Evolutionary conservation across 2,329 filamentous ascomycete species (phyloP).

Genomic region (Thielaviopsis populi): DNA sequence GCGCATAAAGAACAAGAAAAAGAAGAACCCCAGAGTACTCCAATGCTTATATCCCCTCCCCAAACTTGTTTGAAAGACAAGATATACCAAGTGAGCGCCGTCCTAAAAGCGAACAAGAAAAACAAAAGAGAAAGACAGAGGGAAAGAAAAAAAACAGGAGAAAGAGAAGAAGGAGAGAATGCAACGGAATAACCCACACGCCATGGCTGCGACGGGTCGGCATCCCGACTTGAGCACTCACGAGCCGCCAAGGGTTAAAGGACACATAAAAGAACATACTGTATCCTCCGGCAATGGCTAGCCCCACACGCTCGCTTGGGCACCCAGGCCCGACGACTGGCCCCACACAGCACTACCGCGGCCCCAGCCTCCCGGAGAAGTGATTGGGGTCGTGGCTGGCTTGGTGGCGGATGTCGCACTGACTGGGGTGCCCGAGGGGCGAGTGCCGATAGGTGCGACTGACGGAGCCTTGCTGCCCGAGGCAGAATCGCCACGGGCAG

Average conservation of each 20-base stretch:
- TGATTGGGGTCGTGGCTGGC: slow-evolving; percentile 74
- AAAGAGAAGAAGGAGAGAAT: not conserved
- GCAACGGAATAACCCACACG: not conserved
- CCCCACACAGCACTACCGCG: slow-evolving; percentile 75
- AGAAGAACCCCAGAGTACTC: slow-evolving; percentile 2
- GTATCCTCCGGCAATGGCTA: slow-evolving; percentile 29
- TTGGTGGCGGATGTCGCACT: slow-evolving; percentile 42
- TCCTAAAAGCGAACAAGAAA: slow-evolving; percentile 5
- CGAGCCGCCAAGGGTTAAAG: too few species aligned
- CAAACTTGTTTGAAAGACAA: slow-evolving; percentile 1
- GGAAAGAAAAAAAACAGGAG: slow-evolving; percentile 6
- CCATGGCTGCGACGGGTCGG: too few species aligned
- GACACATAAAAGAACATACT: not conserved
- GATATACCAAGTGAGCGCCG: slow-evolving; percentile 9
- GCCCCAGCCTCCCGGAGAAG: slow-evolving; percentile 78
- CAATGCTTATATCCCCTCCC: slow-evolving; percentile 2
- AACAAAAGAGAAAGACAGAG: slow-evolving; percentile 9
- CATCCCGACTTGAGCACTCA: too few species aligned
- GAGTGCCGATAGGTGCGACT: slow-evolving; percentile 87
- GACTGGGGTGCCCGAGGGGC: slow-evolving; percentile 49
- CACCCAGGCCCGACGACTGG: slow-evolving; percentile 63
- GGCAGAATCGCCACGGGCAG: slow-evolving; percentile 51
- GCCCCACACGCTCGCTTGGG: slow-evolving; percentile 90
- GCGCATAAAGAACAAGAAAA: not conserved
- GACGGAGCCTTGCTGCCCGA: slow-evolving; percentile 40